Evolutionary conservation across 2,329 filamentous ascomycete genomes (phyloP).

Genomic region (Alternaria hordeiaustralica): DNA sequence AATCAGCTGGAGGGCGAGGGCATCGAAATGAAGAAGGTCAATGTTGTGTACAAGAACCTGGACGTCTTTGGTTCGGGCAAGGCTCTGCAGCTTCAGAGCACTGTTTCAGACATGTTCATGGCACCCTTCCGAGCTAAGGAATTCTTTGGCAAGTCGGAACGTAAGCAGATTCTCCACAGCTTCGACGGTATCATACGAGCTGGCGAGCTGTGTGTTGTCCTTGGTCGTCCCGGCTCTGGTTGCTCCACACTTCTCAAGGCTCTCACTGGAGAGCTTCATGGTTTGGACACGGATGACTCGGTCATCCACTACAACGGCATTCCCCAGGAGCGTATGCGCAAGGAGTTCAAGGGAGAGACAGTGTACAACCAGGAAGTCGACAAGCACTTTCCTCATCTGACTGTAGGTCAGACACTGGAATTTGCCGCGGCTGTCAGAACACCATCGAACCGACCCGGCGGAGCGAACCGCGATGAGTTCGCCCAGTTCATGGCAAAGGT

Average conservation of each 20-base stretch:
- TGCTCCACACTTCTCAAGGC: conserved; percentile 71
- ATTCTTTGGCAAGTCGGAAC: conserved; percentile 53
- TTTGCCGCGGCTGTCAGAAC: conserved; percentile 63
- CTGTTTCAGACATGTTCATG: conserved; percentile 65
- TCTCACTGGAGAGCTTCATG: conserved; percentile 65
- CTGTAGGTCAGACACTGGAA: conserved; percentile 63
- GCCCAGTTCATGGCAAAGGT: conserved; percentile 57
- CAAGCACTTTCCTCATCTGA: conserved; percentile 64
- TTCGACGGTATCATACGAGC: conserved; percentile 61
- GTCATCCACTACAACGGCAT: conserved; percentile 68
- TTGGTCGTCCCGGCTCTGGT: conserved; percentile 61
- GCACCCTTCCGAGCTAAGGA: conserved; percentile 66
- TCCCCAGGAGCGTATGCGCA: conserved; percentile 51
- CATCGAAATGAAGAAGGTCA: conserved; percentile 61
- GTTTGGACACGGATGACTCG: conserved; percentile 61
- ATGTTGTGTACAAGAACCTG: conserved; percentile 69
- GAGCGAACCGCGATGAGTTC: conserved; percentile 52
- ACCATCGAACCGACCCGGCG: conserved; percentile 50
- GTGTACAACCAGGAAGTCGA: conserved; percentile 57
- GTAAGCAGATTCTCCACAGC: conserved; percentile 62
- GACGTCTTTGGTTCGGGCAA: conserved; percentile 71
- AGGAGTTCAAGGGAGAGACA: conserved; percentile 55
- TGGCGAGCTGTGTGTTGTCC: conserved; percentile 57
- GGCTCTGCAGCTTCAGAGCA: conserved; percentile 72
- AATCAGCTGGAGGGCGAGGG: conserved; percentile 62